Evolutionary conservation across 2,329 filamentous ascomycete genomes (phyloP).

Genomic region (Talaromyces sp.): DNA sequence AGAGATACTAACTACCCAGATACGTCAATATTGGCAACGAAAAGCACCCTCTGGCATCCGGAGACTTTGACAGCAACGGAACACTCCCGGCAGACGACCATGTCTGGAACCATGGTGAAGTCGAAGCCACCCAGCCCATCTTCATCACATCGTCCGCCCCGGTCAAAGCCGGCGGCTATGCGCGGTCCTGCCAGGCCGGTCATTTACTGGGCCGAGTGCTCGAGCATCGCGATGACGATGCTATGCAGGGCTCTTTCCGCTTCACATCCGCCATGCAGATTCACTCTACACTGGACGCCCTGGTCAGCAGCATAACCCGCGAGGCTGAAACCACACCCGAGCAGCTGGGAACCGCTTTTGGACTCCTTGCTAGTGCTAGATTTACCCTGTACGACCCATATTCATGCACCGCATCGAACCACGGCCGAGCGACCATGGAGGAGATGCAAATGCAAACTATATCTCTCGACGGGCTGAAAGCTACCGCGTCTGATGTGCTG

Average conservation of each 20-base stretch:
- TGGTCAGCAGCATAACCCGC: conserved; percentile 22
- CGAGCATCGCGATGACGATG: conserved; percentile 25
- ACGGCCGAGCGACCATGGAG: conserved; percentile 23
- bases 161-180: conserved; percentile 26
- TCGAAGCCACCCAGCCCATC: conserved; percentile 19
- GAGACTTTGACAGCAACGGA: conserved; percentile 19
- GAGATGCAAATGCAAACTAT: conserved; percentile 32
- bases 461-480: conserved; percentile 20
- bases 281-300: conserved; percentile 25
- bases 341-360: conserved; percentile 25
- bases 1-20: conserved; percentile 10
- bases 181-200: conserved; percentile 30
- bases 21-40: conserved; percentile 21
- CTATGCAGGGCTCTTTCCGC: conserved; percentile 22
- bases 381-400: conserved; percentile 30
- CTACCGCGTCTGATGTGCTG: conserved; percentile 15
- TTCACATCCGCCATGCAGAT: conserved; percentile 31
- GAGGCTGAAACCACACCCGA: conserved; percentile 21
- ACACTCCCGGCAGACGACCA: conserved; percentile 20
- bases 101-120: conserved; percentile 18
- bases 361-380: conserved; percentile 23
- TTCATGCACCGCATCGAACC: conserved; percentile 24
- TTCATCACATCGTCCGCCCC: conserved; percentile 20
- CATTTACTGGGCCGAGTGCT: conserved; percentile 30
- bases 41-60: conserved; percentile 20